Evolutionary conservation across 768 basidiomycete species (phyloP).

Genomic region (Phanerochaete sordida): DNA sequence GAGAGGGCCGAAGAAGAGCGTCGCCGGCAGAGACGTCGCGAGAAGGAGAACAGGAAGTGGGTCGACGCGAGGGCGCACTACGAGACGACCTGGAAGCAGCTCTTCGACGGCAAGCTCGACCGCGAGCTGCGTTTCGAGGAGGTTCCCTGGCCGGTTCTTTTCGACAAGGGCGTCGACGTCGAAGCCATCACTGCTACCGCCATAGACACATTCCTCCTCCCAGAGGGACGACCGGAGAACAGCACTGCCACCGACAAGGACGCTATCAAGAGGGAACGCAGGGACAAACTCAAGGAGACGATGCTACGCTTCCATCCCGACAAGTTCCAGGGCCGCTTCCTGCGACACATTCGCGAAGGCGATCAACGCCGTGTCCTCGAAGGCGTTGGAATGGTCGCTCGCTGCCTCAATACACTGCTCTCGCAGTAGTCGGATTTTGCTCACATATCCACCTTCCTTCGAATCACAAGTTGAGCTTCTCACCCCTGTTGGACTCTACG

Average conservation of each 20-base stretch:
- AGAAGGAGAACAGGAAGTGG: conserved; percentile 40
- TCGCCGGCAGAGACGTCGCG: conserved; percentile 44
- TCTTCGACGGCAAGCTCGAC: conserved; percentile 32
- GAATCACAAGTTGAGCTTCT: no score
- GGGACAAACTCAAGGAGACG: conserved; percentile 63
- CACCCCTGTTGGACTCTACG: no score
- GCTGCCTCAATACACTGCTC: conserved; percentile 58
- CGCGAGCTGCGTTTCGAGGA: conserved; percentile 44
- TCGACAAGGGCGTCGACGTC: conserved; percentile 22
- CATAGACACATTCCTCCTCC: conserved; percentile 56
- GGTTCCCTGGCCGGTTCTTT: conserved; percentile 69
- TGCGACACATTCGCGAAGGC: conserved; percentile 42
- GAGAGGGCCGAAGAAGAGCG: conserved; percentile 52
- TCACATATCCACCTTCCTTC: background rate
- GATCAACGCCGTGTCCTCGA: conserved; percentile 53
- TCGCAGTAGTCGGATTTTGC: background rate
- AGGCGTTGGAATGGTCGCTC: conserved; percentile 59
- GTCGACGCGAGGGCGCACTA: conserved; percentile 51
- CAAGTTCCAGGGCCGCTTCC: conserved; percentile 75
- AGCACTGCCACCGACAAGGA: conserved; percentile 18
- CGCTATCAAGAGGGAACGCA: conserved; percentile 41
- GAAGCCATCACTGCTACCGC: conserved; percentile 55
- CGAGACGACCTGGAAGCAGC: conserved; percentile 52
- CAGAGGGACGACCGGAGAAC: conserved; percentile 11
- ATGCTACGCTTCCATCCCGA: conserved; percentile 78